A percentile compares a stretch with the other conserved stretches of the same genome.
phyloP scores from a whole-genome alignment of 495 filamentous ascomycete species.

The Trichoderma parareesei region DNA sequence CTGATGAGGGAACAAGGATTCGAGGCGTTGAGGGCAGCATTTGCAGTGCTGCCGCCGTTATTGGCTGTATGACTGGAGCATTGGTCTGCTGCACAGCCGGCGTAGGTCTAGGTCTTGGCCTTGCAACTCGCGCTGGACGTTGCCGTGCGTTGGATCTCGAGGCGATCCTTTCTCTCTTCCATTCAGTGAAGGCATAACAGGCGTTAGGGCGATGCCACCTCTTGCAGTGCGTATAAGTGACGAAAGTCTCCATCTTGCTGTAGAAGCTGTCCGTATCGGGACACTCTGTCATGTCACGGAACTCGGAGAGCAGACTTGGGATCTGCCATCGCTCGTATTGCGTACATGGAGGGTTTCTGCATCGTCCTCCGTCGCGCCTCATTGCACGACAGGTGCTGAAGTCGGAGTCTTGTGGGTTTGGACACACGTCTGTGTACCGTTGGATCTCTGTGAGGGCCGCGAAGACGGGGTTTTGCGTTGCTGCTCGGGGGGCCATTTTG shows the following conservation, averaged over 20 bases:
- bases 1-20: neutral
- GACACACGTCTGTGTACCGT: neutral
- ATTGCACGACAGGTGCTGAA: neutral
- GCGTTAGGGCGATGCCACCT: neutral
- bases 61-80: neutral
- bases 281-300: neutral
- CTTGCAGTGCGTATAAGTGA: slow-evolving; percentile 6
- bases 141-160: neutral
- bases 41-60: neutral
- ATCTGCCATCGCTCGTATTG: neutral
- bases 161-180: neutral
- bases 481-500: neutral
- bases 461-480: neutral
- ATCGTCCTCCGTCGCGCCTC: neutral
- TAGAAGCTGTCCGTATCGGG: neutral
- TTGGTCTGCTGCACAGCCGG: neutral
- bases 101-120: neutral
- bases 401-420: neutral
- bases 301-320: neutral
- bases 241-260: neutral
- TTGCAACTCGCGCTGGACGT: neutral
- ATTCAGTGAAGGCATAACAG: neutral
- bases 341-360: neutral
- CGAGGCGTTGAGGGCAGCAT: neutral
- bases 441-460: neutral